Conservation (phyloP, 2,329 filamentous ascomycete species). For the Remersonia thermophila region DNA sequence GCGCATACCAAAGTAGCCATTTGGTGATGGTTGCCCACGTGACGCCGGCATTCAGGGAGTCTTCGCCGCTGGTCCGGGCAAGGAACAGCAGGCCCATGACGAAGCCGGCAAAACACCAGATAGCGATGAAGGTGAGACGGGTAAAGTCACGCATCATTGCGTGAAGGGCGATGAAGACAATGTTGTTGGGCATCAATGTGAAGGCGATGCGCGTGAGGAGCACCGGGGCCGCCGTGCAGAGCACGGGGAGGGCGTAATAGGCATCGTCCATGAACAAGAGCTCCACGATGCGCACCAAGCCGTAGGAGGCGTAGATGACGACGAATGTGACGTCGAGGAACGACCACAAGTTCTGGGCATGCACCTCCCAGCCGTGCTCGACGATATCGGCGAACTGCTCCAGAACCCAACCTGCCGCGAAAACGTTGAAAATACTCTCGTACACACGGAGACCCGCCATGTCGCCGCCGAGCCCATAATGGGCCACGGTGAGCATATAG, state of each 20-base stretch:
- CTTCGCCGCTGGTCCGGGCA: slow-evolving; percentile 11
- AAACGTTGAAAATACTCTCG: slow-evolving; percentile 51
- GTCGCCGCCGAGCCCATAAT: slow-evolving; percentile 33
- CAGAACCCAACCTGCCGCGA: slow-evolving; percentile 54
- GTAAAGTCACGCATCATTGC: slow-evolving; percentile 66
- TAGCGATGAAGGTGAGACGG: slow-evolving; percentile 51
- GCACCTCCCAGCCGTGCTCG: slow-evolving; percentile 55
- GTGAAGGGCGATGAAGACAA: slow-evolving; percentile 60
- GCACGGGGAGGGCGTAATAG: slow-evolving; percentile 49
- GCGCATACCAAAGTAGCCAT: slow-evolving; percentile 56
- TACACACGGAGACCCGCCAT: slow-evolving; percentile 45
- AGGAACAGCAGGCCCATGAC: slow-evolving; percentile 59
- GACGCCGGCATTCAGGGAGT: slow-evolving; percentile 9
- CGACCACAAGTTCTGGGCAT: slow-evolving; percentile 63
- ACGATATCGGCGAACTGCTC: slow-evolving; percentile 54
- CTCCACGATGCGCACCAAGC: slow-evolving; percentile 47
- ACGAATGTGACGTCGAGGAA: slow-evolving; percentile 62
- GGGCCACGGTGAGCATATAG: slow-evolving; percentile 52
- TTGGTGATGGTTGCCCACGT: slow-evolving; percentile 49
- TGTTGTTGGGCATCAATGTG: slow-evolving; percentile 61
- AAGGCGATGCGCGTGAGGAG: slow-evolving; percentile 59
- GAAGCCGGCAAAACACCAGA: slow-evolving; percentile 61
- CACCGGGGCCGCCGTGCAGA: slow-evolving; percentile 56
- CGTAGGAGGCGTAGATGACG: slow-evolving; percentile 49
- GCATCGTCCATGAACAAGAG: slow-evolving; percentile 32